phyloP scores from a whole-genome alignment of 805 yeast genomes.

The Myxozyma mucilagina region DNA sequence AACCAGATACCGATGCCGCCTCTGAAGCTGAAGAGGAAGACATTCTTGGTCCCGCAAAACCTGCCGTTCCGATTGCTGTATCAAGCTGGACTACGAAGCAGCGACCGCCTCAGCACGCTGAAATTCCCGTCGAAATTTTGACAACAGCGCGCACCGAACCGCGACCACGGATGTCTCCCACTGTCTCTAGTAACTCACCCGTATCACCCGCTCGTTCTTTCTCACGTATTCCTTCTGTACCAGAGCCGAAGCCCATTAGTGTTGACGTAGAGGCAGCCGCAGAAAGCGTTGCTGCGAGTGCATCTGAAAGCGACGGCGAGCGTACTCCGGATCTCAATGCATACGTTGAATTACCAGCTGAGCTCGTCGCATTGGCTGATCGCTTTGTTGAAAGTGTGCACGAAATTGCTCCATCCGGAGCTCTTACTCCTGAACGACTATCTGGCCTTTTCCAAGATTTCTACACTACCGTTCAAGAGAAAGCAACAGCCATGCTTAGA shows the following conservation, averaged over 20 bases:
- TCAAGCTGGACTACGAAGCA: constrained; percentile 8
- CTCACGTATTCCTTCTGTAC: constrained; percentile 19
- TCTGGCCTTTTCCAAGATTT: constrained; percentile 45
- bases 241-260: constrained; percentile 9
- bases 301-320: not conserved
- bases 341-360: constrained; percentile 26
- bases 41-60: not conserved
- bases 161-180: not conserved
- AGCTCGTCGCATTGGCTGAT: constrained; percentile 23
- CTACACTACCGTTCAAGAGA: constrained; percentile 38
- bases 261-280: not conserved
- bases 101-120: constrained; percentile 9
- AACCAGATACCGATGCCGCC: constrained; percentile 6
- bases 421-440: constrained; percentile 43
- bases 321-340: not conserved
- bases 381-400: constrained; percentile 35
- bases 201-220: constrained; percentile 17
- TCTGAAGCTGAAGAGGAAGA: not conserved
- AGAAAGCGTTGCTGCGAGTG: not conserved
- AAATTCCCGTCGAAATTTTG: constrained; percentile 21
- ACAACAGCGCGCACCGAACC: constrained; percentile 9
- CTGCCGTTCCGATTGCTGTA: constrained; percentile 7
- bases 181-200: not conserved
- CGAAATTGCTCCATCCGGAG: constrained; percentile 41
- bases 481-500: constrained; percentile 35